These are phyloP conservation scores for Diplocarpon rosae DNA, from an alignment of 2,329 filamentous ascomycete species.

Conservation along the genomic window DNA sequence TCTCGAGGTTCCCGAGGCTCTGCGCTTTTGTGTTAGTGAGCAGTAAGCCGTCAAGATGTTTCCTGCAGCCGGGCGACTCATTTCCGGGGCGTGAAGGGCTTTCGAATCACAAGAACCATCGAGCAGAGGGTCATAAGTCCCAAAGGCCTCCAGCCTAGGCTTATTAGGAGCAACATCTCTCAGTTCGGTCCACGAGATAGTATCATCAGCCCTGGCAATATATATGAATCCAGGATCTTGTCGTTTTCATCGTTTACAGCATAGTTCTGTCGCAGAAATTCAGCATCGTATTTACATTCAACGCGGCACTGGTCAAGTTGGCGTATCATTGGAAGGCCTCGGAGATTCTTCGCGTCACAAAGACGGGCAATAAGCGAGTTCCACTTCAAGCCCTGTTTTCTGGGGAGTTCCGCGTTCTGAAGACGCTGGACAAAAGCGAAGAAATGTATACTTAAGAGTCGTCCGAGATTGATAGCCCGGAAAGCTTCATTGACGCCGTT, in stretches of 20 bases:
- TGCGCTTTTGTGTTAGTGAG: conserved; percentile 35
- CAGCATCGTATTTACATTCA: conserved; percentile 35
- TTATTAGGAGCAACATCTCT: conserved; percentile 37
- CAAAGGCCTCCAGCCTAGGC: conserved; percentile 43
- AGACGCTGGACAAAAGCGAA: no score
- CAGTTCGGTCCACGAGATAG: conserved; percentile 42
- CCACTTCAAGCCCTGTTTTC: conserved; percentile 24
- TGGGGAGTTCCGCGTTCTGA: no score
- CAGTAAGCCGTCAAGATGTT: conserved; percentile 30
- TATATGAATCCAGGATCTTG: conserved; percentile 48
- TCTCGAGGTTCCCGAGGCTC: conserved; percentile 41
- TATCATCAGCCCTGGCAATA: conserved; percentile 43
- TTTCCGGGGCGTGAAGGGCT: conserved; percentile 1
- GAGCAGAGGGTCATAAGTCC: conserved; percentile 40
- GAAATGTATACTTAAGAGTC: conserved; percentile 27
- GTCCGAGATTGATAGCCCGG: conserved; percentile 36
- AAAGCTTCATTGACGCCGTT: conserved; percentile 40
- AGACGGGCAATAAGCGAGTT: conserved; percentile 47
- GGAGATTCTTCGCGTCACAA: conserved; percentile 42
- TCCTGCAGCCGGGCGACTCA: conserved; percentile 32
- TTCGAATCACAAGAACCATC: conserved; percentile 31
- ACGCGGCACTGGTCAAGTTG: conserved; percentile 36
- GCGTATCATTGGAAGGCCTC: conserved; percentile 49
- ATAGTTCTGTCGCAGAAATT: conserved; percentile 42
- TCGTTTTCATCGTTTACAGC: conserved; percentile 44